phyloP scores from a whole-genome alignment of 495 filamentous ascomycete species.

The Hyaloscypha bicolor region DNA sequence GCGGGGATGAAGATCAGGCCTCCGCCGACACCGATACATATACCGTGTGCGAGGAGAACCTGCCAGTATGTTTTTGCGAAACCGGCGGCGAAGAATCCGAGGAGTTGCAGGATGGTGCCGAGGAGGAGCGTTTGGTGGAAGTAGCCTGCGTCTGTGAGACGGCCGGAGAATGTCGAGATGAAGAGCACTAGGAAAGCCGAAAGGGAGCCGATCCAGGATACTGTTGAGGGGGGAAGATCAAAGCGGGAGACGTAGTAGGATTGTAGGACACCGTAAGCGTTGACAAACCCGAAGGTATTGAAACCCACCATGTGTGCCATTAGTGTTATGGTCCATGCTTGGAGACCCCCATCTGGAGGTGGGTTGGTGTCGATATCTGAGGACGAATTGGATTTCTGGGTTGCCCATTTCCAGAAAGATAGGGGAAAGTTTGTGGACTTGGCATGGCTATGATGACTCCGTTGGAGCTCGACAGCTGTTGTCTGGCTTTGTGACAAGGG shows the following conservation, averaged over 20 bases:
- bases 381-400: conserved; percentile 1
- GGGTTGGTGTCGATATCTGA: conserved; percentile 35
- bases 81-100: conserved; percentile 70
- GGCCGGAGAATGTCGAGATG: conserved; percentile 53
- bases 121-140: conserved; percentile 57
- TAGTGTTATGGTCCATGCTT: conserved; percentile 43
- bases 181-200: conserved; percentile 54
- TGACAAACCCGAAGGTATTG: conserved; percentile 64
- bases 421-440: background rate
- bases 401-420: background rate
- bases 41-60: conserved; percentile 77
- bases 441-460: background rate
- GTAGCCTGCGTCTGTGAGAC: conserved; percentile 58
- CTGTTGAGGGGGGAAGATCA: conserved; percentile 44
- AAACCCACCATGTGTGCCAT: conserved; percentile 11
- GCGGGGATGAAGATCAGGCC: conserved; percentile 72
- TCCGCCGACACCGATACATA: conserved; percentile 71
- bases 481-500: background rate
- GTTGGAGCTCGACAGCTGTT: background rate
- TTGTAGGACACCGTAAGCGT: conserved; percentile 73
- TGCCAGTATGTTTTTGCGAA: conserved; percentile 71
- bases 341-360: conserved; percentile 52
- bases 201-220: conserved; percentile 68
- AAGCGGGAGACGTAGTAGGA: conserved; percentile 61
- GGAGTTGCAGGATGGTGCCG: conserved; percentile 54